These are phyloP conservation scores for Yueomyces sinensis DNA, from an alignment of 805 yeast species.

Conservation along the genomic window DNA sequence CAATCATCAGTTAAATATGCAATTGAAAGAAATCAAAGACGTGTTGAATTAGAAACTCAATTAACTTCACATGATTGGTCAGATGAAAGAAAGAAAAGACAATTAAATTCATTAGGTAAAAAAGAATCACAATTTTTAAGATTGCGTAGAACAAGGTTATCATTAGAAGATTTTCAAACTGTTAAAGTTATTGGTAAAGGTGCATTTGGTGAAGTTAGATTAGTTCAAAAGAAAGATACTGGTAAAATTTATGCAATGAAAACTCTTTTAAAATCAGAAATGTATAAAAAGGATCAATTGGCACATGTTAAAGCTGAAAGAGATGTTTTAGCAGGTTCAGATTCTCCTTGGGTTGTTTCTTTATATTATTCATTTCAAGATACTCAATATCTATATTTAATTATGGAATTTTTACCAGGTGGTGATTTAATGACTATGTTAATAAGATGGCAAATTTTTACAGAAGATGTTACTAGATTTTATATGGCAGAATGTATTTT, in stretches of 20 bases:
- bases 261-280: constrained; percentile 77
- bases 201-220: constrained; percentile 92
- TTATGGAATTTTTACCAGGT: constrained; percentile 92
- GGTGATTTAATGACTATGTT: constrained; percentile 92
- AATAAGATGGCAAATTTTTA: constrained; percentile 85
- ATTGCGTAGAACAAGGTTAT: constrained; percentile 68
- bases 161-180: constrained; percentile 74
- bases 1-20: constrained; percentile 83
- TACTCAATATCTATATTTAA: constrained; percentile 66
- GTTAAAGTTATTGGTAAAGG: constrained; percentile 92
- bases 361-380: constrained; percentile 61
- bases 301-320: constrained; percentile 95
- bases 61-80: constrained; percentile 57
- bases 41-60: constrained; percentile 70
- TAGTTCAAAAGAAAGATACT: constrained; percentile 86
- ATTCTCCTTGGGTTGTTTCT: constrained; percentile 87
- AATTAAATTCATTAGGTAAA: constrained; percentile 68
- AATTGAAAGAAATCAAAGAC: constrained; percentile 87
- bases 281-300: constrained; percentile 87
- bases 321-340: constrained; percentile 84
- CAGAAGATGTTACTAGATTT: constrained; percentile 85
- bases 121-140: constrained; percentile 82
- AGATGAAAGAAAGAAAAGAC: constrained; percentile 76
- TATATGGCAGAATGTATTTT: constrained; percentile 94
- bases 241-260: constrained; percentile 92